phyloP scores from a whole-genome alignment of 805 yeast genomes.

The Candida pini region DNA sequence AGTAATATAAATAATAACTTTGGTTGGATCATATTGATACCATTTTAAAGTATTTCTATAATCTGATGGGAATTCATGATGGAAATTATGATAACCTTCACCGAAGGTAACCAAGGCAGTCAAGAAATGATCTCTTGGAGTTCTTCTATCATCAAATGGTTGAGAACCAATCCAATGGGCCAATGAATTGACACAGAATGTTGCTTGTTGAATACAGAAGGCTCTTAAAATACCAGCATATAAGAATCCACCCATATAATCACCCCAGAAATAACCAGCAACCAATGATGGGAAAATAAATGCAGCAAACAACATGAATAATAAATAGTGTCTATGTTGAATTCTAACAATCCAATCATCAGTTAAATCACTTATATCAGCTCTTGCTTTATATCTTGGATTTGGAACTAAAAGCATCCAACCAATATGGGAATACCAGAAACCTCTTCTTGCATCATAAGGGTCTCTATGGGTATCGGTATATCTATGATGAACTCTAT shows the following conservation, averaged over 20 bases:
- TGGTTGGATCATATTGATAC: conserved; percentile 87
- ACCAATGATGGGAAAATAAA: conserved; percentile 56
- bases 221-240: conserved; percentile 72
- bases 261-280: conserved; percentile 53
- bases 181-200: conserved; percentile 79
- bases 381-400: conserved; percentile 76
- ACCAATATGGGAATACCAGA: conserved; percentile 81
- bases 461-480: conserved; percentile 83
- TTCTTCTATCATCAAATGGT: conserved; percentile 83
- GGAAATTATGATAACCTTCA: conserved; percentile 88
- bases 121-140: conserved; percentile 77
- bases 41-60: conserved; percentile 83
- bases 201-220: conserved; percentile 72
- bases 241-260: conserved; percentile 66
- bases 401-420: conserved; percentile 82
- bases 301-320: conserved; percentile 55
- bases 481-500: conserved; percentile 81
- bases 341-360: conserved; percentile 74
- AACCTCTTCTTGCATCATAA: conserved; percentile 77
- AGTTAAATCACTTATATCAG: conserved; percentile 73
- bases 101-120: conserved; percentile 83
- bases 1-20: conserved; percentile 49
- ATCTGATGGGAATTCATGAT: conserved; percentile 86
- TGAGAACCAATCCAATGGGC: conserved; percentile 86
- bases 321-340: conserved; percentile 74